These are phyloP conservation scores for Sonneratia alba DNA, from an alignment of 345 rosid species.

Conservation along the genomic window DNA sequence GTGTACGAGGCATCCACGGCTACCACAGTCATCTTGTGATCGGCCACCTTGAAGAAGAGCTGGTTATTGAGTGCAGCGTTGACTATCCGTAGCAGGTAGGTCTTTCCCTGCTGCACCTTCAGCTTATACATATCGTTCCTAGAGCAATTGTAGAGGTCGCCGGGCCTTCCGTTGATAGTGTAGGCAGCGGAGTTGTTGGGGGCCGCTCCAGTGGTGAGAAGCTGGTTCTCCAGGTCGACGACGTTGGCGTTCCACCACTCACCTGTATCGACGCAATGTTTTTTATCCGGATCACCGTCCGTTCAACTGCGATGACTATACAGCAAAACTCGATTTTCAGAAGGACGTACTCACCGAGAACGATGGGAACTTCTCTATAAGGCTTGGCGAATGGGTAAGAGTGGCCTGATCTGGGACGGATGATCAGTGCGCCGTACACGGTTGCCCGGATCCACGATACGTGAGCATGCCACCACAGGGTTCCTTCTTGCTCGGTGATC, in stretches of 20 bases:
- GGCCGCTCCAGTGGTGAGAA: conserved; percentile 40
- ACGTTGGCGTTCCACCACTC: conserved; percentile 92
- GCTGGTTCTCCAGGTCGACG: conserved; percentile 44
- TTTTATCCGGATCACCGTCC: no score
- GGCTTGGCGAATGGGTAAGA: conserved; percentile 81
- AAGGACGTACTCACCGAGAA: conserved; percentile 36
- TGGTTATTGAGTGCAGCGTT: conserved; percentile 86
- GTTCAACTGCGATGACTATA: no score
- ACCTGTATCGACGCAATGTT: conserved; percentile 23
- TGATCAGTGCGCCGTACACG: conserved; percentile 71
- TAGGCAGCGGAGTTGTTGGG: conserved; percentile 67
- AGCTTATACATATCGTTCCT: conserved; percentile 41
- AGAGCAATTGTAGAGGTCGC: conserved; percentile 74
- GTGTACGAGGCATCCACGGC: conserved; percentile 69
- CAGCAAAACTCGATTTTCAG: no score
- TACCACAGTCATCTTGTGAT: conserved; percentile 70
- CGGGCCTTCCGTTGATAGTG: conserved; percentile 84
- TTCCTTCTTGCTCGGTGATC: conserved; percentile 63
- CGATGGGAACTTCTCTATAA: conserved; percentile 54
- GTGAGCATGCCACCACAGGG: conserved; percentile 97
- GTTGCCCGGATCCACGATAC: conserved; percentile 63
- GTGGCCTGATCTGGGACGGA: conserved; percentile 50
- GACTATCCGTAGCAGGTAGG: conserved; percentile 68
- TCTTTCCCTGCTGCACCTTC: conserved; percentile 53
- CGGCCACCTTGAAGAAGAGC: conserved; percentile 80